Evolutionary conservation across 2,329 filamentous ascomycete genomes (phyloP).

Genomic region (Colletotrichum orbiculare): DNA sequence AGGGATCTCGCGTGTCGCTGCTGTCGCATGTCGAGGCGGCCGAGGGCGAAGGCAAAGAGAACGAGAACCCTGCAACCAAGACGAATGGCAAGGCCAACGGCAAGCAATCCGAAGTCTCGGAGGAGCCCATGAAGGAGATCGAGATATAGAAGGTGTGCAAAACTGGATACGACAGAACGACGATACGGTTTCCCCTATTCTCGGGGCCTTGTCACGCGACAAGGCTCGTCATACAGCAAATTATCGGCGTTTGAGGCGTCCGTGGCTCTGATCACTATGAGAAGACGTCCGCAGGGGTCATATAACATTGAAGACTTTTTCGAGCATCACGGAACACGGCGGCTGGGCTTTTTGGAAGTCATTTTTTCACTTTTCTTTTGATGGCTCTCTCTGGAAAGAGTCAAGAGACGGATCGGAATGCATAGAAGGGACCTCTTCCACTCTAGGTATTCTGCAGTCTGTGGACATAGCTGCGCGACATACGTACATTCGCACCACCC

Average conservation of each 20-base stretch:
- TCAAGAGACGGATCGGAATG: conserved; percentile 23
- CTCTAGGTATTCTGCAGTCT: conserved; percentile 30
- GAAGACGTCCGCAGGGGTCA: conserved; percentile 36
- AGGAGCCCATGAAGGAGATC: conserved; percentile 70
- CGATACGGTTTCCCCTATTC: conserved; percentile 38
- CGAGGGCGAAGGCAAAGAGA: conserved; percentile 54
- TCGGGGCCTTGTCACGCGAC: conserved; percentile 33
- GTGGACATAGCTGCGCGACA: conserved; percentile 37
- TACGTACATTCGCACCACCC: conserved; percentile 37
- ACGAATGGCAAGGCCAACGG: conserved; percentile 55
- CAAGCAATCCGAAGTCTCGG: conserved; percentile 56
- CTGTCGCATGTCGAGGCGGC: conserved; percentile 48
- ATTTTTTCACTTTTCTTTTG: conserved; percentile 27
- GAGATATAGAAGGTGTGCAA: conserved; percentile 60
- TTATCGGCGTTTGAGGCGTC: conserved; percentile 39
- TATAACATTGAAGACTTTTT: conserved; percentile 35
- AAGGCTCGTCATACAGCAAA: conserved; percentile 36
- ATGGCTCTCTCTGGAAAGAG: conserved; percentile 35
- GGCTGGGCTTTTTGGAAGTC: conserved; percentile 28
- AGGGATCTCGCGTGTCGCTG: conserved; percentile 45
- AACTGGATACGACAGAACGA: conserved; percentile 42
- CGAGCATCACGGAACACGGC: conserved; percentile 36
- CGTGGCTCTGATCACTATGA: conserved; percentile 34
- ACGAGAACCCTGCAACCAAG: conserved; percentile 45
- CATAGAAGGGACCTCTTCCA: conserved; percentile 26